A percentile compares a stretch with the other conserved stretches of the same genome.
phyloP scores from a whole-genome alignment of 306 rosid species.

The Dryas drummondii region DNA sequence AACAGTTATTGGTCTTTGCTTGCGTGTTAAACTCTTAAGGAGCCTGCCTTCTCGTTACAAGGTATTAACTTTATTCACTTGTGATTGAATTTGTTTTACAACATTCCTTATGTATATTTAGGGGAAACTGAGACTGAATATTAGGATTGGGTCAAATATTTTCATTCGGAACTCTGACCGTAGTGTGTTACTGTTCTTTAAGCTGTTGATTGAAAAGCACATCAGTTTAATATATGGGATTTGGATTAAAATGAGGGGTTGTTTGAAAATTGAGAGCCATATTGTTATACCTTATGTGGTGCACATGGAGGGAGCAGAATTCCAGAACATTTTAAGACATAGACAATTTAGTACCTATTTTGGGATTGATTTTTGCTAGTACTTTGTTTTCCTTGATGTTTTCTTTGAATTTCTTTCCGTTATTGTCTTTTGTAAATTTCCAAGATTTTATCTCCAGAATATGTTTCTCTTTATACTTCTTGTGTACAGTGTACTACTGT shows the following conservation, averaged over 20 bases:
- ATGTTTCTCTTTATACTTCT: neutral
- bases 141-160: neutral
- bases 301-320: neutral
- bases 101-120: neutral
- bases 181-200: neutral
- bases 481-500: neutral
- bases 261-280: neutral
- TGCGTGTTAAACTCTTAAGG: slow-evolving; percentile 84
- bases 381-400: neutral
- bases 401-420: neutral
- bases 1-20: slow-evolving; percentile 85
- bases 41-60: slow-evolving; percentile 84
- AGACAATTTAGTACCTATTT: too few species aligned
- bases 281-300: neutral
- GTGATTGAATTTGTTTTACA: neutral
- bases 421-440: neutral
- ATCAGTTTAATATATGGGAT: neutral
- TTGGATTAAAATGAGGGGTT: neutral
- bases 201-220: neutral
- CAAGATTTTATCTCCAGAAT: neutral
- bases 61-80: slow-evolving; percentile 37
- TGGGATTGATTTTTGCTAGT: neutral
- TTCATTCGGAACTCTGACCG: neutral
- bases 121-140: neutral
- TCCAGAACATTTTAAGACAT: neutral